These are phyloP conservation scores for Entomophthora muscae DNA, from an alignment of 371 early-diverging fungal species.

Conservation along the genomic window DNA sequence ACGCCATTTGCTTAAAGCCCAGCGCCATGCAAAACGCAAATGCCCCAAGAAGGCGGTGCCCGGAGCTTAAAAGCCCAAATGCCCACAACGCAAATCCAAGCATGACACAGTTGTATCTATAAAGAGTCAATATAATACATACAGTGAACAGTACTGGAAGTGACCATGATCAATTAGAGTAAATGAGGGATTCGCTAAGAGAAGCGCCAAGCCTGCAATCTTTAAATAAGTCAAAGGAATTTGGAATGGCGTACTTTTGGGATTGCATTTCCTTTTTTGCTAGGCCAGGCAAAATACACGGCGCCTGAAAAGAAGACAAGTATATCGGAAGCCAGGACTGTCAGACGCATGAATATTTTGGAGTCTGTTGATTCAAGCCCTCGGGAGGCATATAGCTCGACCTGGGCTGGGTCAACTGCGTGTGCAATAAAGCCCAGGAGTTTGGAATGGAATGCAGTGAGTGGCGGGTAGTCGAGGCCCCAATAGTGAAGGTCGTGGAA, in stretches of 20 bases:
- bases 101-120: slow-evolving; percentile 84
- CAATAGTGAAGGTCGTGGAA: slow-evolving; percentile 71
- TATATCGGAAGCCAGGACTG: slow-evolving; percentile 44
- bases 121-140: background rate
- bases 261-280: slow-evolving; percentile 4
- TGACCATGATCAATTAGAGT: slow-evolving; percentile 89
- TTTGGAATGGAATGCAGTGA: slow-evolving; percentile 52
- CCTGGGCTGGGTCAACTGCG: slow-evolving; percentile 61
- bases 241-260: slow-evolving; percentile 9
- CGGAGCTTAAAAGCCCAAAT: slow-evolving; percentile 37
- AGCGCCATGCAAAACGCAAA: slow-evolving; percentile 62
- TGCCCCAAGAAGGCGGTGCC: slow-evolving; percentile 45
- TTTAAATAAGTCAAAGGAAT: slow-evolving; percentile 11
- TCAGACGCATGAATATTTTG: slow-evolving; percentile 77
- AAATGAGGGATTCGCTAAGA: slow-evolving; percentile 67
- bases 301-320: background rate
- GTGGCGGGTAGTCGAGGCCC: slow-evolving; percentile 93
- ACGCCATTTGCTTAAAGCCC: slow-evolving; percentile 89
- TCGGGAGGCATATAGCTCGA: slow-evolving; percentile 65
- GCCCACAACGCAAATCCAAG: slow-evolving; percentile 68
- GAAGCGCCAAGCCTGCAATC: slow-evolving; percentile 31
- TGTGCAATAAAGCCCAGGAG: slow-evolving; percentile 32
- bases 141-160: slow-evolving; percentile 45
- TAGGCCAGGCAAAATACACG: background rate
- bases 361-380: slow-evolving; percentile 53